Evolutionary conservation across 495 filamentous ascomycete genomes (phyloP).

Genomic region (Bacidia rubella): DNA sequence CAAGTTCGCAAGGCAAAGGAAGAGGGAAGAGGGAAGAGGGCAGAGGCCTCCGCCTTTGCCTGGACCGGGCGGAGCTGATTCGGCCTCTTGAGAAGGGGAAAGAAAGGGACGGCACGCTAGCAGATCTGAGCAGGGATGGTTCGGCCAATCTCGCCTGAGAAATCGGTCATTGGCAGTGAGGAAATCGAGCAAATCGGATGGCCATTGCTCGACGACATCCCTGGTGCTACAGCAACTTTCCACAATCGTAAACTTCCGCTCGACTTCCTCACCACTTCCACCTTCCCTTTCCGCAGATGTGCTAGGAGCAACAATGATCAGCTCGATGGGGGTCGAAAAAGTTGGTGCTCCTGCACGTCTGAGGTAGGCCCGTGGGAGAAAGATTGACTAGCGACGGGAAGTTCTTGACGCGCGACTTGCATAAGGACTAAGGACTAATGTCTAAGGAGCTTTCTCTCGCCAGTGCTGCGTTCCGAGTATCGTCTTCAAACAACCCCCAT

Average conservation of each 20-base stretch:
- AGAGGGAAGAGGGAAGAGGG: too few species aligned
- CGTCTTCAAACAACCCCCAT: neutral
- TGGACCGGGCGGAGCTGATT: neutral
- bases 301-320: neutral
- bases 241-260: neutral
- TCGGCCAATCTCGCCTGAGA: neutral
- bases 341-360: neutral
- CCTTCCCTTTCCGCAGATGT: neutral
- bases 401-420: neutral
- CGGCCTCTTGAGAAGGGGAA: neutral
- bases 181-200: neutral
- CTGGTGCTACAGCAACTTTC: neutral
- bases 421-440: neutral
- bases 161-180: neutral
- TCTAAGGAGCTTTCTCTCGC: neutral
- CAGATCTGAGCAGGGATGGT: neutral
- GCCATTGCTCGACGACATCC: neutral
- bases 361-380: neutral
- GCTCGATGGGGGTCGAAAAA: neutral
- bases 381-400: neutral
- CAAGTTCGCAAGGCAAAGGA: neutral
- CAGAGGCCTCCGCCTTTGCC: neutral
- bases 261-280: neutral
- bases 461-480: neutral
- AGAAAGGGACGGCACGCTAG: conserved; percentile 1